Percentiles rank a stretch among this genome's conserved stretches.
Conservation (phyloP, 768 basidiomycete genomes). For the Tephrocybe sp. region DNA sequence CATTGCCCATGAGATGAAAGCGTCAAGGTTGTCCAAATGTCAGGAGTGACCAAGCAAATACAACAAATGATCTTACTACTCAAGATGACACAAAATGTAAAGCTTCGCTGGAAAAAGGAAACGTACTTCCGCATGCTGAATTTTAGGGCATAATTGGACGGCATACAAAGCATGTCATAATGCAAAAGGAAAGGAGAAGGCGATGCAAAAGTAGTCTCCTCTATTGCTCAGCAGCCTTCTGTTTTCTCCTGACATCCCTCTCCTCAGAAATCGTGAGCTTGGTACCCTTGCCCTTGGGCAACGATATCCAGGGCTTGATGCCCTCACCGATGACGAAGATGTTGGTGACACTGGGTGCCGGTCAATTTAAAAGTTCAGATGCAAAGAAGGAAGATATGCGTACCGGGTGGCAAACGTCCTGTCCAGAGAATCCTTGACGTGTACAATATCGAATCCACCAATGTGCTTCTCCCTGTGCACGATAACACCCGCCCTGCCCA, state of each 20-base stretch:
- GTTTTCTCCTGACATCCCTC: conserved; percentile 88
- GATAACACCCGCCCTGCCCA: conserved; percentile 97
- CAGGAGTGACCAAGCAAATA: too few relatives aligned
- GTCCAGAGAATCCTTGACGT: conserved; percentile 94
- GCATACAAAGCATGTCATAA: conserved; percentile 44
- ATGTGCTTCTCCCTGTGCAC: conserved; percentile 96
- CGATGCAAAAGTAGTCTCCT: conserved; percentile 11
- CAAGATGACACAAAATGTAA: too few relatives aligned
- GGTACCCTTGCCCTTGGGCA: conserved; percentile 97
- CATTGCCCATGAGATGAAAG: too few relatives aligned
- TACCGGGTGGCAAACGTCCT: conserved; percentile 97
- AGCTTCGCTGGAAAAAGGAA: not conserved
- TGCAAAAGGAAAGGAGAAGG: conserved; percentile 23
- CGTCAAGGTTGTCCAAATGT: too few relatives aligned
- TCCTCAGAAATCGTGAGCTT: conserved; percentile 98
- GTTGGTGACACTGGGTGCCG: conserved; percentile 75
- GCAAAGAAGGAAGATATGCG: conserved; percentile 26
- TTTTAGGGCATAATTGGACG: conserved; percentile 27
- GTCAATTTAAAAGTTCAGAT: conserved; percentile 1
- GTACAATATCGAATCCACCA: conserved; percentile 98
- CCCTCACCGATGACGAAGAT: conserved; percentile 98
- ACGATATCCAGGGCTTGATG: conserved; percentile 92
- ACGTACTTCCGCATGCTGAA: conserved; percentile 8
- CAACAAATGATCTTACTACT: too few relatives aligned
- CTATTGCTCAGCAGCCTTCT: conserved; percentile 69